These are phyloP conservation scores for Pestalotiopsis fici DNA, from an alignment of 2,329 filamentous ascomycete species.

Conservation along the genomic window DNA sequence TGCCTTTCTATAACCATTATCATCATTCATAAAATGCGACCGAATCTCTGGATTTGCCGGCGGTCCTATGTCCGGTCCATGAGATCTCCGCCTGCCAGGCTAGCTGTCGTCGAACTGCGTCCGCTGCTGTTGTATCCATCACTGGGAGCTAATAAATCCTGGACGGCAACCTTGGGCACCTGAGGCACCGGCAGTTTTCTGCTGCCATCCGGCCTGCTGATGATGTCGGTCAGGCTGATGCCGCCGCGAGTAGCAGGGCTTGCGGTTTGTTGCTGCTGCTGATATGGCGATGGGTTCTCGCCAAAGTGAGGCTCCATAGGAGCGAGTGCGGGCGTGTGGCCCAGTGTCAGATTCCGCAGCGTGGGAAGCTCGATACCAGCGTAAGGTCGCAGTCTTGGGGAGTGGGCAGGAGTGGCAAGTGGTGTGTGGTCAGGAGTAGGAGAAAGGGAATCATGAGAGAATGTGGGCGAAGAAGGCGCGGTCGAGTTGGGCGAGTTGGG, in stretches of 20 bases:
- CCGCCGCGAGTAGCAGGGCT: conserved; percentile 58
- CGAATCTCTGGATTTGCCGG: conserved; percentile 1
- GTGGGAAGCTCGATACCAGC: conserved; percentile 82
- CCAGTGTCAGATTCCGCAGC: conserved; percentile 66
- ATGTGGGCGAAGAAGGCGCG: conserved; percentile 92
- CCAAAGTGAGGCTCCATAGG: conserved; percentile 57
- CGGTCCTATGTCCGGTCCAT: conserved; percentile 51
- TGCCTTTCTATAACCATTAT: conserved; percentile 27
- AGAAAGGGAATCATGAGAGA: conserved; percentile 93
- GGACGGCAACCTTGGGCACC: conserved; percentile 84
- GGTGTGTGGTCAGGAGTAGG: conserved; percentile 98
- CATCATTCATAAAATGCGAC: conserved; percentile 30
- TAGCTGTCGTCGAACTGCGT: conserved; percentile 76
- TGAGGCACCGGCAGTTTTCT: conserved; percentile 90
- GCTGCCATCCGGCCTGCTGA: conserved; percentile 82
- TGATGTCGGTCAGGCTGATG: conserved; percentile 87
- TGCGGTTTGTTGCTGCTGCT: conserved; percentile 51
- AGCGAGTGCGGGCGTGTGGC: conserved; percentile 57
- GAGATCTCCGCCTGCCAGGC: conserved; percentile 72
- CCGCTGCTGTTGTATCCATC: conserved; percentile 71
- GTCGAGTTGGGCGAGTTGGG: conserved; percentile 95
- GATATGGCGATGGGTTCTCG: conserved; percentile 40
- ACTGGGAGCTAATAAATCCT: conserved; percentile 74
- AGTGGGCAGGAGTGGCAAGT: conserved; percentile 94
- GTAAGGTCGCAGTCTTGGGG: conserved; percentile 83